Base-by-base conservation (phyloP, 768 basidiomycete genomes). In the Polyporus arcularius region DNA sequence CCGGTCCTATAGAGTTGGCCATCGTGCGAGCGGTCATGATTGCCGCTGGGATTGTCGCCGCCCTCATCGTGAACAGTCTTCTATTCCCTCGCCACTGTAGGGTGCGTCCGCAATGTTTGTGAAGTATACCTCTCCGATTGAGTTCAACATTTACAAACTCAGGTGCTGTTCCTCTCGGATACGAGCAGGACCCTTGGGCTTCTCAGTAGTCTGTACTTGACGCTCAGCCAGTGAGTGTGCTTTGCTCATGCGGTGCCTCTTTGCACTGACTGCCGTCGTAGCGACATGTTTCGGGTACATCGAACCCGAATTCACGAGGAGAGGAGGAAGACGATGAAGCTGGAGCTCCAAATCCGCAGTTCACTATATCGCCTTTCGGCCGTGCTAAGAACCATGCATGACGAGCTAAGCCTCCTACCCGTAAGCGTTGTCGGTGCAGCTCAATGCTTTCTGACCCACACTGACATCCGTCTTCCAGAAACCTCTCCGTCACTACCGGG, bases 81-180 rank as follows among this genome's bases (percentile, higher is more conserved):
- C 56, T 82, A 7, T 82, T 79, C 61, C 81, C 81, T 46, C 74
- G 78, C 45, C 79, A 82, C 62, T 78, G 78, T 66, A 72, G 80
- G 53, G 80, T 81, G 65, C 32, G 73, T 59, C 47, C 48, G 50
- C 39, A 26, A 11, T 46, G 41, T 26, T 48, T 42, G 28, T 11
- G 6, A 1, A n/a, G 21, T 11, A 16, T 6, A n/a, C 31, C 8
- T 7, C 8, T 16, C 31, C 31, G 35, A 45, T 16, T 45, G 32
- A 53, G 14, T 35, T 1, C 35, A 35, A 11, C 39, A 14, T 5
- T 28, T 15, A 53, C 52, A 10, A 32, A 9, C 4, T 18, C 49
- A 80, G 80, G 72, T 78, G 10, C 42, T 80, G 16, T 82, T 83
- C 66, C 61, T 81, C 49, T 71, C 74, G 21, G 73, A 75, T 55